These are phyloP conservation scores for Aureobasidium melanogenum DNA, from an alignment of 2,329 filamentous ascomycete species.

Conservation along the genomic window DNA sequence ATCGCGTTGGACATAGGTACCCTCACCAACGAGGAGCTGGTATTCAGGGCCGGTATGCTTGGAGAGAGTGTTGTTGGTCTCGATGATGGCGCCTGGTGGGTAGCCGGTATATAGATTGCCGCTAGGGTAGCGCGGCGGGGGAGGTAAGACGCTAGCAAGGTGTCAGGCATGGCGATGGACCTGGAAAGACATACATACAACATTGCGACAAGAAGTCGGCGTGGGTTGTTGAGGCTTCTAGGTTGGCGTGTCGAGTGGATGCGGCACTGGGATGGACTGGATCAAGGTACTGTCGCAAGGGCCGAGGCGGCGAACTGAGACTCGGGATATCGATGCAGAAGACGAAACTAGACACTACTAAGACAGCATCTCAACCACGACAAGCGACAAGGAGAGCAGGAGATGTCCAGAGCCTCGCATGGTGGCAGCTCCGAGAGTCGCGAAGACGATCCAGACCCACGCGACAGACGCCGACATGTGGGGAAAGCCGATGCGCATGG, in stretches of 20 bases:
- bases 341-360: background rate
- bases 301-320: background rate
- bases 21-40: slow-evolving; percentile 89
- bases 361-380: background rate
- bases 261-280: background rate
- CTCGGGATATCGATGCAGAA: background rate
- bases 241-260: background rate
- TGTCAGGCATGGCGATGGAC: background rate
- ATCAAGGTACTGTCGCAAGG: background rate
- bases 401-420: background rate
- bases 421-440: background rate
- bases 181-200: background rate
- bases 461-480: background rate
- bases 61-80: slow-evolving; percentile 84
- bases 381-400: background rate
- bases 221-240: background rate
- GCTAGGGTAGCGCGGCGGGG: slow-evolving; percentile 76
- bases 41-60: slow-evolving; percentile 76
- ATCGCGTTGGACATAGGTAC: slow-evolving; percentile 84
- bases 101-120: slow-evolving; percentile 59
- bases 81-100: slow-evolving; percentile 65
- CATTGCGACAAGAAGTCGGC: background rate
- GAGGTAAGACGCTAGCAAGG: slow-evolving; percentile 61
- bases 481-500: background rate
- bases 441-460: background rate